These are phyloP conservation scores for Ceratobasidium sp. DNA, from an alignment of 1,284 basidiomycete genomes.

Conservation along the genomic window DNA sequence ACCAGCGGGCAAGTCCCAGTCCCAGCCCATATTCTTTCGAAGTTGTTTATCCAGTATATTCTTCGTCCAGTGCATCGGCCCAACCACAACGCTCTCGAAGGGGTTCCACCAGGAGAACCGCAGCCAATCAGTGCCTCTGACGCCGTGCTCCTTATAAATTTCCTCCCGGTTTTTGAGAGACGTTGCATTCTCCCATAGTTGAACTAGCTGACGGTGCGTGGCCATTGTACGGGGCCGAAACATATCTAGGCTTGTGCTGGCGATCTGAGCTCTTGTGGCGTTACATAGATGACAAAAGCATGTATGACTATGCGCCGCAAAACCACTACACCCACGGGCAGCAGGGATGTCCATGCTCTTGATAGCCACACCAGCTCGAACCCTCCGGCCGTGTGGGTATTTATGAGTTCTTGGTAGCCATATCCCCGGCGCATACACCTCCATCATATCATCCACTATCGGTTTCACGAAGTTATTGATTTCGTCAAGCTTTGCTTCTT, in stretches of 20 bases:
- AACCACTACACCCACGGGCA: conserved; percentile 54
- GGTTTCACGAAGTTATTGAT: conserved; percentile 60
- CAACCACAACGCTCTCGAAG: neutral
- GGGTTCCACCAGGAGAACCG: conserved; percentile 2
- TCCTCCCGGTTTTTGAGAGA: too few relatives aligned
- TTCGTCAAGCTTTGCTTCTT: conserved; percentile 56
- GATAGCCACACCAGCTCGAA: conserved; percentile 54
- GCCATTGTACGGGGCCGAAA: neutral
- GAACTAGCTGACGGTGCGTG: neutral
- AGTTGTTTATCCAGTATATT: conserved; percentile 12
- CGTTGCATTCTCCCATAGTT: neutral
- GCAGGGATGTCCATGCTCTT: conserved; percentile 59
- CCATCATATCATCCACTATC: conserved; percentile 57
- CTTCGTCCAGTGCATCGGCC: conserved; percentile 17
- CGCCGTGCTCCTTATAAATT: neutral
- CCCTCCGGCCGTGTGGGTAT: conserved; percentile 53
- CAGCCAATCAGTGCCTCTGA: neutral
- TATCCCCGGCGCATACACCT: conserved; percentile 57
- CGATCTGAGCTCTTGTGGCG: neutral
- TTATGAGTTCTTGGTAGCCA: conserved; percentile 54
- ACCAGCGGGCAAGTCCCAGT: neutral
- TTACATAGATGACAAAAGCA: conserved; percentile 52
- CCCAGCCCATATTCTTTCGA: neutral
- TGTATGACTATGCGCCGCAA: conserved; percentile 39
- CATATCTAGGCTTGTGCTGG: neutral